phyloP scores from a whole-genome alignment of 2,329 filamentous ascomycete species.

The Penicillium sp. region DNA sequence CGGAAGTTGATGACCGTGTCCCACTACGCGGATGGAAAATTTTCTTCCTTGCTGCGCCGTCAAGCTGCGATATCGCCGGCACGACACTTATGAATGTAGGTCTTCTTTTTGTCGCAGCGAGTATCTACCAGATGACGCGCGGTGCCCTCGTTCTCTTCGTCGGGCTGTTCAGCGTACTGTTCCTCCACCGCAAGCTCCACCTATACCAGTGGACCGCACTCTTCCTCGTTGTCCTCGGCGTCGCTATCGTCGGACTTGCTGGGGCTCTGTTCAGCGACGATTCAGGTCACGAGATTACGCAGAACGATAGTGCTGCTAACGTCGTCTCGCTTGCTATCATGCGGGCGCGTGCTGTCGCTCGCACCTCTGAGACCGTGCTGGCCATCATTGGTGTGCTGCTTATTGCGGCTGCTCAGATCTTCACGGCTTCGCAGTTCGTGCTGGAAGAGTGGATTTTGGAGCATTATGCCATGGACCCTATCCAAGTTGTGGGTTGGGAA shows the following conservation, averaged over 20 bases:
- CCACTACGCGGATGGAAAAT: conserved; percentile 68
- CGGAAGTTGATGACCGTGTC: conserved; percentile 54
- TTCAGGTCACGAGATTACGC: conserved; percentile 35
- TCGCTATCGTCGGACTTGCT: conserved; percentile 83
- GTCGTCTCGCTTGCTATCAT: conserved; percentile 42
- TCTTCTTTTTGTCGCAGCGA: conserved; percentile 86
- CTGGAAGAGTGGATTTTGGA: conserved; percentile 90
- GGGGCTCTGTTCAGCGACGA: conserved; percentile 72
- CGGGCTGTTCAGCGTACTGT: conserved; percentile 88
- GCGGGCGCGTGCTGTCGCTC: conserved; percentile 41
- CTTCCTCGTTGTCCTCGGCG: conserved; percentile 79
- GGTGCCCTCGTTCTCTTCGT: conserved; percentile 94
- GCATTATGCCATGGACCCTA: conserved; percentile 72
- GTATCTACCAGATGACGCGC: conserved; percentile 98
- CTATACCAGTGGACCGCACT: conserved; percentile 92
- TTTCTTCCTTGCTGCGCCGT: conserved; percentile 73
- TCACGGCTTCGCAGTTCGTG: conserved; percentile 95
- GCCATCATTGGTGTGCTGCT: conserved; percentile 80
- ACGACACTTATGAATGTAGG: conserved; percentile 98
- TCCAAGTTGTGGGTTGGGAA: conserved; percentile 94
- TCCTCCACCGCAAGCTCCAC: conserved; percentile 72
- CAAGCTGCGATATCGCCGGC: conserved; percentile 88
- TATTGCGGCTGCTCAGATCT: conserved; percentile 92
- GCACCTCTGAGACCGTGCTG: conserved; percentile 57
- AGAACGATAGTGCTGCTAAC: conserved; percentile 26